A percentile compares a stretch with the other conserved stretches of the same genome.
Conservation (phyloP, 208 protist species). For the Acanthamoeba sp. region DNA sequence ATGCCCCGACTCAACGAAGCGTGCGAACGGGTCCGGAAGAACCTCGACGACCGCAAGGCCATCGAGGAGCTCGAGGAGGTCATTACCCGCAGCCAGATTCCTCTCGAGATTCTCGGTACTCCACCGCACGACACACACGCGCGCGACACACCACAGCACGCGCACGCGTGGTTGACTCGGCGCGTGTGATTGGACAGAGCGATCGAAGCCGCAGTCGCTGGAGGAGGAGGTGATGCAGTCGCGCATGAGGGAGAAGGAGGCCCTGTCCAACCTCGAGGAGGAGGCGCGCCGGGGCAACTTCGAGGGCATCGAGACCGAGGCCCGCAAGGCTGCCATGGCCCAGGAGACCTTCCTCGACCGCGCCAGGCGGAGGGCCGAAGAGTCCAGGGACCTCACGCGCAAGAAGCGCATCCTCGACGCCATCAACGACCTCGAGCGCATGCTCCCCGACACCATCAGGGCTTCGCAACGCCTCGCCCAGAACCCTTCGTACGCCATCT, state of each 20-base stretch:
- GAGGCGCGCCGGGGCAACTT: background rate
- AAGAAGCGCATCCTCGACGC: slow-evolving; percentile 67
- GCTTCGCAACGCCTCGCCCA: slow-evolving; percentile 8
- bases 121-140: background rate
- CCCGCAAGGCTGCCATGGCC: slow-evolving; percentile 4
- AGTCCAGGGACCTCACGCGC: background rate
- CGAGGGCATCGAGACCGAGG: slow-evolving; percentile 14
- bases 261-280: background rate
- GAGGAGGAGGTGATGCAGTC: slow-evolving; percentile 13
- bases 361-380: background rate
- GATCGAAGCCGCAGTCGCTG: background rate
- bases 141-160: no score
- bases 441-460: slow-evolving; percentile 46
- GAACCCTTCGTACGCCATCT: slow-evolving; percentile 34
- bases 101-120: background rate
- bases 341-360: slow-evolving; percentile 18
- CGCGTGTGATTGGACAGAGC: background rate
- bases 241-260: slow-evolving; percentile 26
- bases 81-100: slow-evolving; percentile 17
- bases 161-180: background rate
- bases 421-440: slow-evolving; percentile 54
- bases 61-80: slow-evolving; percentile 33
- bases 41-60: slow-evolving; percentile 1
- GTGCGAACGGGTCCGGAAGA: background rate
- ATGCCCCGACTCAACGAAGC: background rate